A percentile compares a stretch with the other conserved stretches of the same genome.
Conservation (phyloP, 148 eudicot species). For the Hydrangea macrophylla region DNA sequence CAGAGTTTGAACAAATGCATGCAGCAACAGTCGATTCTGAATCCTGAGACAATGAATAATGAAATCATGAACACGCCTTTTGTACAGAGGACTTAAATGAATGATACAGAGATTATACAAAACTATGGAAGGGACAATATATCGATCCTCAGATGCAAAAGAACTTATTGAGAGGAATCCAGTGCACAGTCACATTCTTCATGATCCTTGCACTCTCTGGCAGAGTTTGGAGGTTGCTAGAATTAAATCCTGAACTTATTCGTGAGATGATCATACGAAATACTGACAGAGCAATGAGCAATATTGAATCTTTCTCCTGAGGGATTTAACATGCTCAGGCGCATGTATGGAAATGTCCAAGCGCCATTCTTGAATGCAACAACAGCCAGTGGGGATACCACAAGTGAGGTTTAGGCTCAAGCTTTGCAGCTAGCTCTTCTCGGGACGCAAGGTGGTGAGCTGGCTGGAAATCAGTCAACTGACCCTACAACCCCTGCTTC, state of each 20-base stretch:
- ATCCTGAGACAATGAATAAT: slow-evolving; percentile 25
- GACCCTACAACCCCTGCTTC: slow-evolving; percentile 20
- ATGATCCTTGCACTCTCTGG: slow-evolving; percentile 30
- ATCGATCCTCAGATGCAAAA: slow-evolving; percentile 30
- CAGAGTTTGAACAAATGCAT: slow-evolving; percentile 28
- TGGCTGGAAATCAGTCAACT: slow-evolving; percentile 5
- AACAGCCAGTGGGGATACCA: slow-evolving; percentile 13
- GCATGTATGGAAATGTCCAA: slow-evolving; percentile 33
- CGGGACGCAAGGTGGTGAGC: slow-evolving; percentile 20
- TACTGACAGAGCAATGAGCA: slow-evolving; percentile 34
- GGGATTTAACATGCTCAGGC: slow-evolving; percentile 36
- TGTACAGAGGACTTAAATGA: slow-evolving; percentile 25
- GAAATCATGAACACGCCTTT: slow-evolving; percentile 23
- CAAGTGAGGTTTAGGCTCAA: slow-evolving; percentile 21
- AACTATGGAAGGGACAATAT: slow-evolving; percentile 18
- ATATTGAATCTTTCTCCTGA: slow-evolving; percentile 32
- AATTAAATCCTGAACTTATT: slow-evolving; percentile 34
- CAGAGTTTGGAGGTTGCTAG: slow-evolving; percentile 27
- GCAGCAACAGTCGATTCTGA: slow-evolving; percentile 26
- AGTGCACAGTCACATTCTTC: slow-evolving; percentile 27
- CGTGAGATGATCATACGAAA: slow-evolving; percentile 35
- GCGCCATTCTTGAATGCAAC: slow-evolving; percentile 32
- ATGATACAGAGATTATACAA: slow-evolving; percentile 22
- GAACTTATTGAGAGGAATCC: slow-evolving; percentile 31
- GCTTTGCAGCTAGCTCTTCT: slow-evolving; percentile 22